Percentiles rank a stretch among this genome's conserved stretches.
phyloP scores from a whole-genome alignment of 176 grass and related monocot genomes.

The Neostapfia colusana region DNA sequence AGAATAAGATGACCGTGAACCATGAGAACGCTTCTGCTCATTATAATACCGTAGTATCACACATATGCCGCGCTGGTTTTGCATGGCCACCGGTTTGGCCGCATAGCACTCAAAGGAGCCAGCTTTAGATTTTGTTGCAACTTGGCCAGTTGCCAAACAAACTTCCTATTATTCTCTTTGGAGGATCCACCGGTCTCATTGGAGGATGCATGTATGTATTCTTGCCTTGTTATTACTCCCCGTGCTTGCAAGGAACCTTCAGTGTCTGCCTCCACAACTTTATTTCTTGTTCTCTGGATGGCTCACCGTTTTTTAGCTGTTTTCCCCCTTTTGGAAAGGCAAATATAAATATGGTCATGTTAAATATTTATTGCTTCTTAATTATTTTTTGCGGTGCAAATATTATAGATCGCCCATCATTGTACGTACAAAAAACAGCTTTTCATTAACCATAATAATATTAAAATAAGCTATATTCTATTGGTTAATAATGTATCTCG shows the following conservation, averaged over 20 bases:
- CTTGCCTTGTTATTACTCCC: background rate
- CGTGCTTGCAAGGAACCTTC: background rate
- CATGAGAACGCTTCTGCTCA: conserved; percentile 13
- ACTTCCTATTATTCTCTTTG: conserved; percentile 25
- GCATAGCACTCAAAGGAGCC: conserved; percentile 44
- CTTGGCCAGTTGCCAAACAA: conserved; percentile 36
- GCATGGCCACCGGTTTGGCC: conserved; percentile 35
- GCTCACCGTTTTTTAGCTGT: background rate
- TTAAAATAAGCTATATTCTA: background rate
- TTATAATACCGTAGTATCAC: background rate
- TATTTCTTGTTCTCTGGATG: conserved; percentile 1
- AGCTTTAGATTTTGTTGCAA: conserved; percentile 50
- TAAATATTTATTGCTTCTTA: conserved; percentile 11
- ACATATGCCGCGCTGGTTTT: conserved; percentile 29
- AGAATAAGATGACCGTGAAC: background rate
- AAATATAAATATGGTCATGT: background rate
- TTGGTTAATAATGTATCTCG: background rate
- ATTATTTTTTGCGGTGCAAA: background rate
- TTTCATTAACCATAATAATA: background rate
- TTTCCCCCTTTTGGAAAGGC: background rate
- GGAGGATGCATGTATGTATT: conserved; percentile 4
- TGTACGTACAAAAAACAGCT: background rate
- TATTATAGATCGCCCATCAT: background rate
- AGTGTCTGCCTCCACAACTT: conserved; percentile 6
- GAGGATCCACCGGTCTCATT: conserved; percentile 24